Evolutionary conservation across 179 eudicot species (phyloP).

Genomic region (Silene coronaria): DNA sequence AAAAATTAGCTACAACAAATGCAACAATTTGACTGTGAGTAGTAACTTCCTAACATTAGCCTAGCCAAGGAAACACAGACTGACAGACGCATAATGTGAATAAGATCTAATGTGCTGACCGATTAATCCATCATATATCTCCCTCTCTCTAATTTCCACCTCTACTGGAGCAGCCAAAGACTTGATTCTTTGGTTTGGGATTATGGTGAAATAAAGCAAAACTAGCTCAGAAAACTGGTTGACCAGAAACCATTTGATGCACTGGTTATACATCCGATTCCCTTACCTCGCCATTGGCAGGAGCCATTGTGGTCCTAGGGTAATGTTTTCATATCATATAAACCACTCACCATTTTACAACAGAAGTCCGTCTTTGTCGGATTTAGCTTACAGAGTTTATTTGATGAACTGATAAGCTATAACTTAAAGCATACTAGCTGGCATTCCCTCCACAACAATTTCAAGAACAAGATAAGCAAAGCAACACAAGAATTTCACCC

Average conservation of each 20-base stretch:
- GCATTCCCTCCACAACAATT: slow-evolving; percentile 2
- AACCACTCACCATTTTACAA: slow-evolving; percentile 1
- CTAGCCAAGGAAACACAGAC: not conserved
- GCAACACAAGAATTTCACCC: not conserved
- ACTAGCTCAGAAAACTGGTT: no score
- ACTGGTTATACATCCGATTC: no score
- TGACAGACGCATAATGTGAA: not conserved
- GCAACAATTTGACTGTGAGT: slow-evolving; percentile 4
- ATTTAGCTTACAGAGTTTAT: not conserved
- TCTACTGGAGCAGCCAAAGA: no score
- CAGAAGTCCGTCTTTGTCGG: not conserved
- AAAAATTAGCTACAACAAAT: not conserved
- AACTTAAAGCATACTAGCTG: not conserved
- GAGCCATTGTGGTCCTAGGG: no score
- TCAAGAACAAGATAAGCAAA: slow-evolving; percentile 1
- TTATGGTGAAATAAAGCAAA: no score
- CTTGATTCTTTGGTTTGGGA: no score
- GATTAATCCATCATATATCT: no score
- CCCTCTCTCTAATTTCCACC: no score
- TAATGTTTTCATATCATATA: no score
- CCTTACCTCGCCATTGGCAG: no score
- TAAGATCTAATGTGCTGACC: slow-evolving; percentile 17
- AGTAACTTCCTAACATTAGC: not conserved
- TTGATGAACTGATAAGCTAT: not conserved
- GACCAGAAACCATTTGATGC: no score